Evolutionary conservation across 805 yeast genomes (phyloP), one percentile per base, ranked within the genome.

Genomic region (Suhomyces tanzawaensis): DNA sequence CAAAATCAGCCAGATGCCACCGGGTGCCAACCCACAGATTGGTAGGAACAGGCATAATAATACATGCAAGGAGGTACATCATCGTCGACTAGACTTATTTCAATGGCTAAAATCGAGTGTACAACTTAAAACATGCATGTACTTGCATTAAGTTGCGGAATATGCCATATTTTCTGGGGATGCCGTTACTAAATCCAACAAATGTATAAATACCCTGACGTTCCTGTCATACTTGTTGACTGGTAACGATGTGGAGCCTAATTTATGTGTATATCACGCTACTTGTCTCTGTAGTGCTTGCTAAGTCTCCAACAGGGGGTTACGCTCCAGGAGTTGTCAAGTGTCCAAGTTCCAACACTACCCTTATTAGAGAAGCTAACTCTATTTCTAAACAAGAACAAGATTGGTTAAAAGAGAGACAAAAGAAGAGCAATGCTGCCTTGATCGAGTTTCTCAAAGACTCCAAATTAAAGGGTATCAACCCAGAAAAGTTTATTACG

Each of bases 291-390:
- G 14, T 40, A 11, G 33, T 35, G 21, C 14, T 22, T 18, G 57
- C 53, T 23, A 22, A 36, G 19, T 53, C 61, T 13, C 59, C 58
- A 3, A 41, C 52, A 6, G 52, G 51, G 4, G 49, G 51, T 1
- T 63, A 60, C 42, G 66, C 68, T 2, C 69, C 69, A 17, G 57
- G 55, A 2, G 12, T 17, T 11, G 62, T 51, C 11, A 39, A 47
- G 19, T 63, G 69, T 41, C 69, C 67, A 2, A 18, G 39, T 5
- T n/a, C 18, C 9, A 37, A 41, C 14, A 12, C 13, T 11, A 19
- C 39, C 11, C 48, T 59, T 12, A 32, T 60, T 8, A 45, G 69
- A 43, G 51, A 57, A 38, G 66, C 52, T 9, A 41, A 51, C 31
- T 36, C 51, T 6, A 46, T 61, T 13, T 58, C 64, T 3, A 14